Evolutionary conservation across 345 rosid genomes (phyloP).

Genomic region (Raphanus sativus): DNA sequence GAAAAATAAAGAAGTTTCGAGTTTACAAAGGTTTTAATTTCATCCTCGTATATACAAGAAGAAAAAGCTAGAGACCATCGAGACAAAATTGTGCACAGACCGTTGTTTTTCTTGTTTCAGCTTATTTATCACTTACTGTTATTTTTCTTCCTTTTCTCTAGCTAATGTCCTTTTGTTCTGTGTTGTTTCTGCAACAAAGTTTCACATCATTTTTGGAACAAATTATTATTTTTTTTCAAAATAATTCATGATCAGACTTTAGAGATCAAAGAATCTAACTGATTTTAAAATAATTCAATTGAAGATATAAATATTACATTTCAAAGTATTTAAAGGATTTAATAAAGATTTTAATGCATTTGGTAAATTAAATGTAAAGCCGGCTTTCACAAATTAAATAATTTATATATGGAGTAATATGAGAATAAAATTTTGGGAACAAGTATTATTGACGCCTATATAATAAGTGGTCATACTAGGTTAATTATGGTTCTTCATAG

Average conservation of each 20-base stretch:
- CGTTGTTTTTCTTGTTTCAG: background rate
- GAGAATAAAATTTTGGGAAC: background rate
- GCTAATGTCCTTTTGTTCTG: background rate
- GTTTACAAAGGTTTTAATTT: background rate
- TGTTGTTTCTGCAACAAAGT: constrained; percentile 10
- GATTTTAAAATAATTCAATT: no score
- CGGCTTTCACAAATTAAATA: no score
- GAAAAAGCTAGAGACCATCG: constrained; percentile 19
- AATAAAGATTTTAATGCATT: no score
- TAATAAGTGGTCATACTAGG: background rate
- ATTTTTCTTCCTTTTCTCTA: constrained; percentile 7
- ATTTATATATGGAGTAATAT: no score
- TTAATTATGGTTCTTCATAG: background rate
- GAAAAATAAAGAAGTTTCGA: background rate
- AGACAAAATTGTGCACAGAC: constrained; percentile 31
- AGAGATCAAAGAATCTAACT: no score
- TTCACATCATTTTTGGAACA: no score
- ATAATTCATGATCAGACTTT: no score
- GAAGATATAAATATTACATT: no score
- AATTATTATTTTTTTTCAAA: no score
- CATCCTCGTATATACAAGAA: constrained; percentile 30
- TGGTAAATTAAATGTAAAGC: no score
- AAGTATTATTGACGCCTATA: background rate
- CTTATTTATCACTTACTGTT: constrained; percentile 21
- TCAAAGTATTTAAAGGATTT: no score